phyloP scores from a whole-genome alignment of 225 moss, liverwort and hornwort genomes.

The Sphagnum contortum region DNA sequence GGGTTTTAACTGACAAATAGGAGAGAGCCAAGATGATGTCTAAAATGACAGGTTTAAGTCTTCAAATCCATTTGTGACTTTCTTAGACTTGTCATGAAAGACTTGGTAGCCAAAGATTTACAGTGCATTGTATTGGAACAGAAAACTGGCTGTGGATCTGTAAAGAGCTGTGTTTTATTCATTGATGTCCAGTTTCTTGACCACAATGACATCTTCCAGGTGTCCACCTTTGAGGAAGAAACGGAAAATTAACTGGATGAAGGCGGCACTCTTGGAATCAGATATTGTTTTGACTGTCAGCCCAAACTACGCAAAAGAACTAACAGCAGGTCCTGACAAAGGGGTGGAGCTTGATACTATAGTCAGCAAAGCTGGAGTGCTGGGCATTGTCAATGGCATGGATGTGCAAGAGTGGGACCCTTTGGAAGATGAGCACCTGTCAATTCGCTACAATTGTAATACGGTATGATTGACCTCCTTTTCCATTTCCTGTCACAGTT shows the following conservation, averaged over 20 bases:
- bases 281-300: constrained; percentile 73
- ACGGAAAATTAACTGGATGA: constrained; percentile 86
- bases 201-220: too few species aligned
- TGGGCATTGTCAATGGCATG: constrained; percentile 83
- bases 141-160: too few species aligned
- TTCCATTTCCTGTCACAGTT: too few species aligned
- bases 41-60: too few species aligned
- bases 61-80: too few species aligned
- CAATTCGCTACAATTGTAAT: constrained; percentile 54
- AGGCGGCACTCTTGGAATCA: constrained; percentile 66
- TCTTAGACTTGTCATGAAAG: too few species aligned
- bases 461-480: constrained; percentile 28
- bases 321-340: constrained; percentile 43
- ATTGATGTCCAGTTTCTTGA: too few species aligned
- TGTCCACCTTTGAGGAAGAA: constrained; percentile 21
- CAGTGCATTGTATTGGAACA: too few species aligned
- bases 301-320: constrained; percentile 74
- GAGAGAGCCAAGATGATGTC: too few species aligned
- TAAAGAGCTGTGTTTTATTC: too few species aligned
- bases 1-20: too few species aligned
- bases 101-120: too few species aligned
- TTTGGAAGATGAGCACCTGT: constrained; percentile 62
- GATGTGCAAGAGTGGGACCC: constrained; percentile 93
- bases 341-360: constrained; percentile 66
- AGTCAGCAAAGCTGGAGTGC: constrained; percentile 18